Base-by-base conservation (phyloP, 2,329 filamentous ascomycete genomes). In the Ophiostoma sp. region DNA sequence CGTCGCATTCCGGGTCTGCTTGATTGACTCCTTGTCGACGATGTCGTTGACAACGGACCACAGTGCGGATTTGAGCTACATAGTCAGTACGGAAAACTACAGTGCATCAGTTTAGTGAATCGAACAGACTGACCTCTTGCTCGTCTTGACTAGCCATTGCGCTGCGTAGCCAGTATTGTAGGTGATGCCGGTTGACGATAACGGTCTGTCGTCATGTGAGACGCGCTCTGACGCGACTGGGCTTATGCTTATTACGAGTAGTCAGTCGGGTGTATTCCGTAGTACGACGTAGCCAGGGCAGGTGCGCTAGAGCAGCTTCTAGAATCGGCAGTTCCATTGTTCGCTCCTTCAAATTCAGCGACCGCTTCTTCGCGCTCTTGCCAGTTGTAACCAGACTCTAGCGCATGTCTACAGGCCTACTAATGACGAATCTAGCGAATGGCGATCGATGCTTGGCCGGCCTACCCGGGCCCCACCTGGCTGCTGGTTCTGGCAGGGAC, bases 1-100 rank as follows among this genome's bases (percentile, higher is more conserved):
- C 40, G 94, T 97, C 6, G 93, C 92, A 77, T 96, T 97, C 72
- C 92, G 85, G 75, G 91, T 87, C 41, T 88, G 82, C 68, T 84
- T 82, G 42, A 92, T 80, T 18, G 88, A 89, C 76, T 96, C 90
- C 72, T 94, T 88, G 76, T 98, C 94, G 72, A 97, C 91, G 70
- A 96, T 94, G 76, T 92, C 90, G 72, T 92, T 91, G 70, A 96
- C 86, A 38, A 88, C 86, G 75, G 89, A 89, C 92, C 92, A 96
- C 38, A 96, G 85, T 14, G 91, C 90, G 47, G 90, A 87, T 81
- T 96, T 96, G 74, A 95, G 85, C 71, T 89, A 40, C 16, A 27
- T 18, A n/a, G 14, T 44, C 8, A 18, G 52, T 47, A 5, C 12
- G 16, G 36, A 42, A 12, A 44, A 44, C 4, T 16, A 5, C 16